These are phyloP conservation scores for Ustilago tritici DNA, from an alignment of 1,284 basidiomycete species.

Conservation along the genomic window DNA sequence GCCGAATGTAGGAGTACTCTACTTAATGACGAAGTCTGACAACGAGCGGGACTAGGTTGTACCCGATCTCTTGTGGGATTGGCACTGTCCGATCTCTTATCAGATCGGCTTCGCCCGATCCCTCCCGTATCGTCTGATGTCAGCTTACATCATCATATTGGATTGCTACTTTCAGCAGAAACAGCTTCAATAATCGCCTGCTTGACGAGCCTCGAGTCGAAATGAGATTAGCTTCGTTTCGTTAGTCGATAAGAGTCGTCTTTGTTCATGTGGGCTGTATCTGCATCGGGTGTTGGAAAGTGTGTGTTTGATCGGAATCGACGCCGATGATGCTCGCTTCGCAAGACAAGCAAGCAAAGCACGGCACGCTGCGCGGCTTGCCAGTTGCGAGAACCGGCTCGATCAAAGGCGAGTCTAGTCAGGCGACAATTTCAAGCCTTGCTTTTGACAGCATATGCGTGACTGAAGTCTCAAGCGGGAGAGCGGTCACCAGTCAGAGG, in stretches of 20 bases:
- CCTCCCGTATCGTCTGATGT: no score
- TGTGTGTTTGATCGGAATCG: not conserved
- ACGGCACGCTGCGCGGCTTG: not conserved
- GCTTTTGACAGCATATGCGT: not conserved
- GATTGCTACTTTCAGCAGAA: no score
- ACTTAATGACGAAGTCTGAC: no score
- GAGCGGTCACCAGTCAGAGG: not conserved
- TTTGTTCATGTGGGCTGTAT: not conserved
- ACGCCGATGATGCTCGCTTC: not conserved
- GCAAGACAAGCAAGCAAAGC: no score
- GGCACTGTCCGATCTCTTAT: no score
- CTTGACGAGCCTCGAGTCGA: no score
- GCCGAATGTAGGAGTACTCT: no score
- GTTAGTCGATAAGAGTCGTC: not conserved
- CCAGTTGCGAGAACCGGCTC: not conserved
- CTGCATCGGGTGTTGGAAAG: not conserved
- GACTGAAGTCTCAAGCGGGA: not conserved
- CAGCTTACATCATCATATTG: no score
- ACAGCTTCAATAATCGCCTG: not conserved
- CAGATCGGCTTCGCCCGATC: no score
- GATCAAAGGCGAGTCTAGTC: not conserved
- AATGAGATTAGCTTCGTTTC: not conserved
- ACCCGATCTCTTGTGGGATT: no score
- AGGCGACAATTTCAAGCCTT: conserved; percentile 1
- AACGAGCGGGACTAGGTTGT: no score